A percentile compares a stretch with the other conserved stretches of the same genome.
phyloP scores from a whole-genome alignment of 2,329 filamentous ascomycete species.

The Metarhizium rileyi region DNA sequence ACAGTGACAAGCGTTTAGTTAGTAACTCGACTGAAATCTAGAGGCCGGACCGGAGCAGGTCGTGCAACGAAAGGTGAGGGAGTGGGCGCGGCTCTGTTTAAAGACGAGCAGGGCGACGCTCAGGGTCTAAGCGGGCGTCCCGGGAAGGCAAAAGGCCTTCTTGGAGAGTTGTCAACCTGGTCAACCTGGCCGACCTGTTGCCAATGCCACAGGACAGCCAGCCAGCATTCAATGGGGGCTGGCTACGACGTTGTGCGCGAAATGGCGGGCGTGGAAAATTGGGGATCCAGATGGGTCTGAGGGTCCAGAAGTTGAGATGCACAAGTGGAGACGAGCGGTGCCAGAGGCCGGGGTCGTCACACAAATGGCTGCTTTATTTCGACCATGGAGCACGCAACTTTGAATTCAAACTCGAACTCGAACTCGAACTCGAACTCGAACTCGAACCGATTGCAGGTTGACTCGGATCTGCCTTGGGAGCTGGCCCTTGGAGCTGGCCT shows the following conservation, averaged over 20 bases:
- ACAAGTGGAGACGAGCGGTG: not conserved
- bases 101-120: not conserved
- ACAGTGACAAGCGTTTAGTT: no score
- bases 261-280: not conserved
- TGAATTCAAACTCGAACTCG: no score
- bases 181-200: no score
- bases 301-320: not conserved
- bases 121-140: conserved; percentile 2
- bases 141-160: not conserved
- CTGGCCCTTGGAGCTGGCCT: no score
- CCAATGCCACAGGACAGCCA: no score
- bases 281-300: not conserved
- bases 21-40: no score
- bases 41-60: not conserved
- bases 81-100: not conserved
- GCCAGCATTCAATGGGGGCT: not conserved
- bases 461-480: no score
- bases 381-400: not conserved
- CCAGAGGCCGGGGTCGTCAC: not conserved
- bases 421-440: no score
- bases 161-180: no score
- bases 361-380: not conserved
- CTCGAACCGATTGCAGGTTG: no score
- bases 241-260: not conserved
- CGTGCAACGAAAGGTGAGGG: not conserved